A percentile compares a stretch with the other conserved stretches of the same genome.
Conservation (phyloP, 1,139 yeast genomes). For the Yamadazyma conglobata region DNA sequence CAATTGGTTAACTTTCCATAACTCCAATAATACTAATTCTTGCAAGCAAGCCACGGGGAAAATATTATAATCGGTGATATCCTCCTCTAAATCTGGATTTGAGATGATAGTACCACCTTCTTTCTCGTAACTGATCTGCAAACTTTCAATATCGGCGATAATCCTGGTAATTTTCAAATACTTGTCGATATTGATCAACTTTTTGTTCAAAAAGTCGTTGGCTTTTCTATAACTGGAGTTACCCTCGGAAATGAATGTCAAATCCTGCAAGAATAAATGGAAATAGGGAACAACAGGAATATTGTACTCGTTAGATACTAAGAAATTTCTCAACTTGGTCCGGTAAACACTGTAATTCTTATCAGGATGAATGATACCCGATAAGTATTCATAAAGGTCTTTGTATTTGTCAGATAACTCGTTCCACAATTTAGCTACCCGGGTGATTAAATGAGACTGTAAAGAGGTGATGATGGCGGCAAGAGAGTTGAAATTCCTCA, state of each 20-base stretch:
- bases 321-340: conserved; percentile 56
- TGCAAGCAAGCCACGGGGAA: conserved; percentile 49
- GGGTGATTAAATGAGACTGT: conserved; percentile 75
- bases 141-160: conserved; percentile 72
- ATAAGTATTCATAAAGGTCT: conserved; percentile 62
- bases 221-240: conserved; percentile 68
- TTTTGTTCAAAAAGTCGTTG: conserved; percentile 54
- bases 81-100: conserved; percentile 11
- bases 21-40: conserved; percentile 62
- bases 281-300: conserved; percentile 84
- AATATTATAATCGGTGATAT: conserved; percentile 28
- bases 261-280: conserved; percentile 78
- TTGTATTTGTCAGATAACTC: conserved; percentile 63
- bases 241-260: conserved; percentile 86
- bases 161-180: conserved; percentile 70
- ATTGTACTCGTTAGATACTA: conserved; percentile 48
- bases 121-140: conserved; percentile 59
- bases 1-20: conserved; percentile 65
- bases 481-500: conserved; percentile 79
- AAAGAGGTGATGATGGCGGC: conserved; percentile 86
- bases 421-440: conserved; percentile 65
- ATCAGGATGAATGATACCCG: conserved; percentile 75
- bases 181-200: conserved; percentile 78
- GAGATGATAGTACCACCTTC: conserved; percentile 7
- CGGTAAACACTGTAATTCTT: conserved; percentile 80